Evolutionary conservation across 805 yeast species (phyloP).

Genomic region (Huiozyma sinensis): DNA sequence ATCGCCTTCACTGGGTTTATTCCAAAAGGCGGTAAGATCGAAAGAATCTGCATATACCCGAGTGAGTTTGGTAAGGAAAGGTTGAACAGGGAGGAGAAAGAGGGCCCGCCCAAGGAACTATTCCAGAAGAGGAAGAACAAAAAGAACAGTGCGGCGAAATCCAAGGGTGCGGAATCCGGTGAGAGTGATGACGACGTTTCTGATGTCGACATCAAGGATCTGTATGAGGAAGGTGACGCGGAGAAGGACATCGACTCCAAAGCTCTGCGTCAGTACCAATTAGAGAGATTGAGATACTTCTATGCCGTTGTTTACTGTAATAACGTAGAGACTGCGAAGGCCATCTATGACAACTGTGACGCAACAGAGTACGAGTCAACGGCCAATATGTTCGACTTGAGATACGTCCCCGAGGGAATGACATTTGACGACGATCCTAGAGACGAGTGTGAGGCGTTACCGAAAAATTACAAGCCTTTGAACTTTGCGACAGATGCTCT

Average conservation of each 20-base stretch:
- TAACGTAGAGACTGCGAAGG: conserved; percentile 54
- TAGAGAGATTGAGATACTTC: conserved; percentile 84
- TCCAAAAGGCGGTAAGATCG: conserved; percentile 61
- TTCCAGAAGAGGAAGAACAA: conserved; percentile 42
- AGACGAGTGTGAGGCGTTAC: conserved; percentile 63
- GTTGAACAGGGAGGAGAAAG: conserved; percentile 78
- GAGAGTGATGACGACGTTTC: conserved; percentile 37
- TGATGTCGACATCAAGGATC: conserved; percentile 55
- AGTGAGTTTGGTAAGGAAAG: conserved; percentile 90
- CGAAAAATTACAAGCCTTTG: conserved; percentile 67
- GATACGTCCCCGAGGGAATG: conserved; percentile 91
- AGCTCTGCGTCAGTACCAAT: conserved; percentile 78
- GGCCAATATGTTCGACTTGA: conserved; percentile 83
- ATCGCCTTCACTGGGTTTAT: conserved; percentile 82
- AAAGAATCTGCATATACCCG: conserved; percentile 65
- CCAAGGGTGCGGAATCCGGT: conserved; percentile 29
- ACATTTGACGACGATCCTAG: conserved; percentile 68
- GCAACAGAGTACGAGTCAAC: conserved; percentile 94
- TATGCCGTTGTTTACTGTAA: conserved; percentile 88
- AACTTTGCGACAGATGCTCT: conserved; percentile 87
- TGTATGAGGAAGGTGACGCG: conserved; percentile 73
- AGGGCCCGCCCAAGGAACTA: conserved; percentile 86
- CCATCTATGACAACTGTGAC: conserved; percentile 78
- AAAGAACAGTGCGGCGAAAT: conserved; percentile 1
- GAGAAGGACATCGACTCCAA: conserved; percentile 76